Base-by-base conservation (phyloP, 1,139 yeast genomes). In the Entelexis paramagnoliae region DNA sequence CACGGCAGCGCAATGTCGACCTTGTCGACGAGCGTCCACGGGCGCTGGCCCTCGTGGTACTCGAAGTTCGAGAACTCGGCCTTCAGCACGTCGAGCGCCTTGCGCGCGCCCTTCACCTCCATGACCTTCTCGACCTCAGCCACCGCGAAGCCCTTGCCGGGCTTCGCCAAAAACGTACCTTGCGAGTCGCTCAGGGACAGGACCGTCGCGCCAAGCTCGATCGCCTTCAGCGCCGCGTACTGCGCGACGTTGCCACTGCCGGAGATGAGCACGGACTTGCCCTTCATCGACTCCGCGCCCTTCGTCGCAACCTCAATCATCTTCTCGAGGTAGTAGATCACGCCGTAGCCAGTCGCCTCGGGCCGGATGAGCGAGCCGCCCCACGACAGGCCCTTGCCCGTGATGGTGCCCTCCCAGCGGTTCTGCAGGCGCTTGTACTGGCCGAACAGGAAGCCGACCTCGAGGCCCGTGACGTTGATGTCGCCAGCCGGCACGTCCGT, bases 231-330 rank as follows among this genome's bases (percentile, higher is more conserved):
- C 54, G 97, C 98, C 66, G 98, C 98, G 74, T 78, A 91, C 77
- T 91, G 98, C 57, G 98, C 98, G 69, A 91, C 98, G 73, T 91
- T 91, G 75, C 98, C 98, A 60, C 96, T 82, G 70, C 98, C 98
- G 55, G 96, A 88, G 66, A 91, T 80, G 66, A 95, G 93, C 62
- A 91, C 97, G 68, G 84, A 80, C 79, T 91, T 91, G 70, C 95
- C 96, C 62, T 77, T 71, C 74, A 91, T 84, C 56, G 88, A 69
- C 75, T 88, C 96, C 72, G 82, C 80, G 70, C 96, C 96, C 61
- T 77, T 70, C 59, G 94, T 76, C 59, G 96, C 96, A 71, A 81
- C 82, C 74, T 87, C 93, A 72, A 91, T 87, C 96, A 89, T 91
- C 75, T 89, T 87, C 74, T 87, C 95, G 62, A 89, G 94, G 75